Percentiles rank a stretch among this genome's conserved stretches.
Conservation (phyloP, 2,329 filamentous ascomycete genomes). For the Trichoderma sp. region DNA sequence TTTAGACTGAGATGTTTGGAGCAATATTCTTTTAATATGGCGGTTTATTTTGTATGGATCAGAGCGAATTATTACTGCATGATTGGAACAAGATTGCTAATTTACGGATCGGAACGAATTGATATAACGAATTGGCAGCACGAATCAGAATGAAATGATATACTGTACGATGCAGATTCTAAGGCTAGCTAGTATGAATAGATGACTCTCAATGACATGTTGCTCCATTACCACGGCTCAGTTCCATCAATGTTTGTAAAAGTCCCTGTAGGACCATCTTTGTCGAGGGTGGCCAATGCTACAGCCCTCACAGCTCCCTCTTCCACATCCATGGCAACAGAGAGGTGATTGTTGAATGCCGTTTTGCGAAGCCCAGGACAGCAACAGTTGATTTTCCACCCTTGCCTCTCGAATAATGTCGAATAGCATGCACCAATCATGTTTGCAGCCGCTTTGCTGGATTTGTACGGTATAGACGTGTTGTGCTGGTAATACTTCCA, state of each 20-base stretch:
- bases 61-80: not conserved
- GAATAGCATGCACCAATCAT: conserved; percentile 14
- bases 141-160: not conserved
- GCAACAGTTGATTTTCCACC: conserved; percentile 13
- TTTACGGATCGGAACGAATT: not conserved
- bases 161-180: not conserved
- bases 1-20: not conserved
- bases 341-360: not conserved
- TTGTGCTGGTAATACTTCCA: conserved; percentile 5
- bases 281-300: not conserved
- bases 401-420: not conserved
- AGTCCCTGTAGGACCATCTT: conserved; percentile 6
- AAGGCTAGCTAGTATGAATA: not conserved
- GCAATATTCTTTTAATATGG: not conserved
- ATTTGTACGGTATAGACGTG: conserved; percentile 5
- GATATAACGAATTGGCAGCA: not conserved
- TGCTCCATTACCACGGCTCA: not conserved
- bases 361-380: conserved; percentile 12
- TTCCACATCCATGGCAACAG: conserved; percentile 11
- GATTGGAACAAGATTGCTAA: not conserved
- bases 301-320: conserved; percentile 13
- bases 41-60: not conserved
- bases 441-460: conserved; percentile 10
- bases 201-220: not conserved
- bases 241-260: conserved; percentile 12